Evolutionary conservation across 352 stramenopile species (phyloP).

Genomic region (Globisporangium spinosum): DNA sequence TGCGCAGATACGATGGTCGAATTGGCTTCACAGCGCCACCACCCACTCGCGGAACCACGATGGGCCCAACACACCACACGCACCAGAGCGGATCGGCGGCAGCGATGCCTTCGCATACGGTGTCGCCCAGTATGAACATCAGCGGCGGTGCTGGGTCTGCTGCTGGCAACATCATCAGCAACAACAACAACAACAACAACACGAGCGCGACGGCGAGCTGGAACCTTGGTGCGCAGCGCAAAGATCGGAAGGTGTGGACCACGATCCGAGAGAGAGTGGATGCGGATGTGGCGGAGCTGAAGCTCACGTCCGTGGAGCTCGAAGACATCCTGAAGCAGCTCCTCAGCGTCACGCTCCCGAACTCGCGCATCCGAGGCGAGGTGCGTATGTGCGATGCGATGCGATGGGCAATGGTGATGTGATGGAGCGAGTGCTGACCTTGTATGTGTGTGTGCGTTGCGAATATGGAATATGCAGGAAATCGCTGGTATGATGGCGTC

Average conservation of each 20-base stretch:
- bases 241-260: conserved; percentile 68
- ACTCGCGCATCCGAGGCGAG: conserved; percentile 59
- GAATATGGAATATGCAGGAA: conserved; percentile 26
- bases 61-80: conserved; percentile 11
- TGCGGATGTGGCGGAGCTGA: conserved; percentile 44
- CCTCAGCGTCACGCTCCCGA: conserved; percentile 51
- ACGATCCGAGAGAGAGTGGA: conserved; percentile 50
- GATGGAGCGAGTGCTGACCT: background rate
- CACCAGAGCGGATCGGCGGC: background rate
- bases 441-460: background rate
- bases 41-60: conserved; percentile 10
- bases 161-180: background rate
- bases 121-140: conserved; percentile 11
- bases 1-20: background rate
- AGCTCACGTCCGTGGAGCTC: conserved; percentile 71
- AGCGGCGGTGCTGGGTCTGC: background rate
- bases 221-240: conserved; percentile 57
- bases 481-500: conserved; percentile 59
- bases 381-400: conserved; percentile 17
- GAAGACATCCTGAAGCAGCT: conserved; percentile 81
- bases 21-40: background rate
- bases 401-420: background rate
- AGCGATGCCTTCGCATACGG: background rate
- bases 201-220: conserved; percentile 23
- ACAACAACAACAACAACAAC: background rate